These are phyloP conservation scores for Pinus tabuliformis DNA, from an alignment of 75 land plant genomes.

Conservation along the genomic window DNA sequence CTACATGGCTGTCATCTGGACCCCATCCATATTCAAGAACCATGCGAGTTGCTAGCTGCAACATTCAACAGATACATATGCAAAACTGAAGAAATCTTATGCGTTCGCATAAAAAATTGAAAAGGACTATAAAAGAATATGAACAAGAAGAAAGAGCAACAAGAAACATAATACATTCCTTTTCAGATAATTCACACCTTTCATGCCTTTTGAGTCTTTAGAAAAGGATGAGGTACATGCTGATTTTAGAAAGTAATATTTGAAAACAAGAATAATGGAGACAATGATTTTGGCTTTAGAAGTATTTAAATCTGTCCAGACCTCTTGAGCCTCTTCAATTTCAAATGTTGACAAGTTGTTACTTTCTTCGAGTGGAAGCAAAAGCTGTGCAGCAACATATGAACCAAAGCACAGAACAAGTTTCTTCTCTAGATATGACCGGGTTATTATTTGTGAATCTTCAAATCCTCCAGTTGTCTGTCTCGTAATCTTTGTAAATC, in stretches of 20 bases:
- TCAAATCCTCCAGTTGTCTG: constrained; percentile 56
- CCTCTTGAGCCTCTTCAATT: constrained; percentile 81
- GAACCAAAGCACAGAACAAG: constrained; percentile 94
- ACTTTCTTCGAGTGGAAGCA: constrained; percentile 84
- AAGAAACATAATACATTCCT: background rate
- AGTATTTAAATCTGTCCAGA: constrained; percentile 7
- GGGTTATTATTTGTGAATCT: constrained; percentile 63
- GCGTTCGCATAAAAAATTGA: background rate
- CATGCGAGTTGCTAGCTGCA: constrained; percentile 88
- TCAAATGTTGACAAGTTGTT: constrained; percentile 67
- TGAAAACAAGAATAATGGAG: background rate
- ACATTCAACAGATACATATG: background rate
- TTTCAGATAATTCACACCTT: background rate
- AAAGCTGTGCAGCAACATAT: constrained; percentile 63
- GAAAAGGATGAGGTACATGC: background rate
- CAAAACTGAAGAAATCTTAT: too few relatives aligned
- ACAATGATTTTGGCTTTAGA: background rate
- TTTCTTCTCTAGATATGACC: constrained; percentile 82
- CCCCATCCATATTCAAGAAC: constrained; percentile 97
- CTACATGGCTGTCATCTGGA: constrained; percentile 74
- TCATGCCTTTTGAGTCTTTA: background rate
- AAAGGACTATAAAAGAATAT: background rate
- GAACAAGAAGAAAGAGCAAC: background rate
- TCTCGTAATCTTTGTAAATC: constrained; percentile 75
- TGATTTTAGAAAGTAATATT: background rate